Base-by-base conservation (phyloP, 2,329 filamentous ascomycete species). In the Neocatenulostroma microsporum region DNA sequence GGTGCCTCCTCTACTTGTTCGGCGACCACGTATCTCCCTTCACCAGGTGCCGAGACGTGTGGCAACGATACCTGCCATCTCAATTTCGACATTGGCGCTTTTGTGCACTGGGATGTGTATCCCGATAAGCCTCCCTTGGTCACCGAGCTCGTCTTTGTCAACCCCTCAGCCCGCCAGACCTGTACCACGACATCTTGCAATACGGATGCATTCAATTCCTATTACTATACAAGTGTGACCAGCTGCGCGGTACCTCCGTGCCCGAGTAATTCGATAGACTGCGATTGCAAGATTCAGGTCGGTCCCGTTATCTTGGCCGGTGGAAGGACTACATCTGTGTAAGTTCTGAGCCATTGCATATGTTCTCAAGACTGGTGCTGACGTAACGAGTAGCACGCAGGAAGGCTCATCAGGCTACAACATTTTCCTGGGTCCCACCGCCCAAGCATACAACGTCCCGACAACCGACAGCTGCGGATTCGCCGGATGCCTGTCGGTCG, bases 111-210 rank as follows among this genome's bases (percentile, higher is more conserved):
- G 50, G n/a, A 36, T 5, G 15, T 40, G 3, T 15, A 33, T 4
- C 13, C 32, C 1, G 21, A 39, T 14, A 36, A 27, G 5, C 43
- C 48, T 3, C 39, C 43, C 1, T 30, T 50, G 9, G 23, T 34
- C 6, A 51, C 49, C 4, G 41, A 39, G 8, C 10, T 46, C 4
- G 31, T 37, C 1, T 51, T 49, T 33, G 31, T 43, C 12, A 46
- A 51, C n/a, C 34, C 41, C 9, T 30, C 33, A 1, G 26, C 21
- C 3, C 31, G 41, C 3, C 37, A 35, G 6, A 51, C 46, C 2
- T 53, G 50, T 30, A 48, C 46, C 13, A 49, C 48, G 0, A 49
- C 47, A 0, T 27, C 21, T 4, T 53, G 50, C 30, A 50, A 51
- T 18, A 46, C 47, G 3, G 39, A 33, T 8, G 36, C 23, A 3